A percentile compares a stretch with the other conserved stretches of the same genome.
These are phyloP conservation scores for Hymenoscyphus linearis DNA, from an alignment of 2,329 filamentous ascomycete species.

Conservation along the genomic window DNA sequence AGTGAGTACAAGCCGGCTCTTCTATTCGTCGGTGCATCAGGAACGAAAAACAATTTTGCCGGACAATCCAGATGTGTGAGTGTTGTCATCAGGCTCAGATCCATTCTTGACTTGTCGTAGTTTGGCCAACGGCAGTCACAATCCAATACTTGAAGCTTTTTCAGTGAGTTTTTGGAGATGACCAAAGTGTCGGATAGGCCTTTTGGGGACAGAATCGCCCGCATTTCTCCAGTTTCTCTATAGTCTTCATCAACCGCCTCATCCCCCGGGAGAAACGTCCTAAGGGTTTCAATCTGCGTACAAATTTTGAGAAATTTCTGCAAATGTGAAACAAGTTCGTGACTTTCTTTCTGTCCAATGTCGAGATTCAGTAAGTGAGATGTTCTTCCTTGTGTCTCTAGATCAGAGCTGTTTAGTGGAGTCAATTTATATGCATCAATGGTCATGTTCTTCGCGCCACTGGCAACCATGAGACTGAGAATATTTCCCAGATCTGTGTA, in stretches of 20 bases:
- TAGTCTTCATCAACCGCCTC: background rate
- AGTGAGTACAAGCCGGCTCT: background rate
- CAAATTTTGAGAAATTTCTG: background rate
- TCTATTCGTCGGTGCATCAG: background rate
- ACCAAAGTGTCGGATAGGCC: background rate
- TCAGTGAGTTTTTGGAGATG: background rate
- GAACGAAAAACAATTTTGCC: background rate
- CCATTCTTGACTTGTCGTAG: constrained; percentile 3
- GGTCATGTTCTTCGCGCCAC: background rate
- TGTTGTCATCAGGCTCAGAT: constrained; percentile 5
- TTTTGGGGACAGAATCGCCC: background rate
- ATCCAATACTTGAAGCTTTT: background rate
- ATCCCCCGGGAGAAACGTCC: background rate
- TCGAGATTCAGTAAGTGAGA: background rate
- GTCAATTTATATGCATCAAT: background rate
- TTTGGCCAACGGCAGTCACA: constrained; percentile 1
- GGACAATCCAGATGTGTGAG: constrained; percentile 4
- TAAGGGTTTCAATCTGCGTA: background rate
- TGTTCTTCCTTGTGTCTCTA: background rate
- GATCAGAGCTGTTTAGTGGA: background rate
- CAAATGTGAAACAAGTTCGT: background rate
- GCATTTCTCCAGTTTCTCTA: background rate
- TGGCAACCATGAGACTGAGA: background rate
- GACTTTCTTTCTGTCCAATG: background rate
- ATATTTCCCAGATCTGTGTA: background rate